Evolutionary conservation across 1,284 basidiomycete species (phyloP).

Genomic region (Laetiporus sulphureus): DNA sequence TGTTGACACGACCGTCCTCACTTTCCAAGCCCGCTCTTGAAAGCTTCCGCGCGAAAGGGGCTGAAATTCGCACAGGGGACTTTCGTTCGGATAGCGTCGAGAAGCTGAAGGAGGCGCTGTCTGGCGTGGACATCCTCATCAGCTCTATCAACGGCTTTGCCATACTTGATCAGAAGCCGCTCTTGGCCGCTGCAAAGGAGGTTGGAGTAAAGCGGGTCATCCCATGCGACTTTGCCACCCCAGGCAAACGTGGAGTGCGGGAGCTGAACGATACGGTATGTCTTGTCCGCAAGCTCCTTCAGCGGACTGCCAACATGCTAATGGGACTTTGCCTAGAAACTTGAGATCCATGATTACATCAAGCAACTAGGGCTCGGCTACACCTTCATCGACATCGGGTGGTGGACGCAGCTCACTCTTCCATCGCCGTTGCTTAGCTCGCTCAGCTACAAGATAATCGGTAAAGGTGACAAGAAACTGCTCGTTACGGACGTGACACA

Average conservation of each 20-base stretch:
- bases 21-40: conserved; percentile 10
- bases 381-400: conserved; percentile 22
- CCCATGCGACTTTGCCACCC: conserved; percentile 14
- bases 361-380: conserved; percentile 13
- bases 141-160: conserved; percentile 6
- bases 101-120: background rate
- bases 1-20: conserved; percentile 9
- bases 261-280: conserved; percentile 12
- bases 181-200: conserved; percentile 14
- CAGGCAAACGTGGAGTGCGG: conserved; percentile 11
- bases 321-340: conserved; percentile 13
- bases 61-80: background rate
- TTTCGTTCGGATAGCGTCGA: background rate
- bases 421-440: conserved; percentile 1
- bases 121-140: conserved; percentile 11
- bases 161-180: conserved; percentile 8
- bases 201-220: conserved; percentile 14
- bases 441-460: conserved; percentile 6
- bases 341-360: conserved; percentile 13
- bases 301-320: background rate
- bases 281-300: background rate
- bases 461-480: conserved; percentile 8
- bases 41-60: conserved; percentile 4
- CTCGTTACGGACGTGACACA: conserved; percentile 13
- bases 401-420: conserved; percentile 21